phyloP scores from a whole-genome alignment of 163 green algal genomes.

The Smithsoniella earleae region DNA sequence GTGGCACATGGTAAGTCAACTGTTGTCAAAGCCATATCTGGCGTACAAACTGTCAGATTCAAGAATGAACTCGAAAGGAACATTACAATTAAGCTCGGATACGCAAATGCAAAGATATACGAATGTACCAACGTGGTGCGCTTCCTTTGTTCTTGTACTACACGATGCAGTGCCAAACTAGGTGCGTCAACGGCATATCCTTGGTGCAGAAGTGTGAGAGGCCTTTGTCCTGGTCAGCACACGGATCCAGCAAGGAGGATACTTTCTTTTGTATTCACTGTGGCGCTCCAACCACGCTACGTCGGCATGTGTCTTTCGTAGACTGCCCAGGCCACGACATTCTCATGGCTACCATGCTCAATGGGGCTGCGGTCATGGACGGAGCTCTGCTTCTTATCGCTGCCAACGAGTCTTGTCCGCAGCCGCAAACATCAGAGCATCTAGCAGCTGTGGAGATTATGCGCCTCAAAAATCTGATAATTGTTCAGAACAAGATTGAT shows the following conservation, averaged over 20 bases:
- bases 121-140: constrained; percentile 49
- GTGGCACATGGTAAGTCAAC: constrained; percentile 99
- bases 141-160: not conserved
- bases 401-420: constrained; percentile 95
- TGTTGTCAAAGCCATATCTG: constrained; percentile 97
- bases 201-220: constrained; percentile 57
- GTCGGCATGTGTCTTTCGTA: constrained; percentile 87
- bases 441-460: constrained; percentile 99
- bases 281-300: constrained; percentile 32
- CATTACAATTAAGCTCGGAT: constrained; percentile 99
- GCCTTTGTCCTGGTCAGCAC: constrained; percentile 77
- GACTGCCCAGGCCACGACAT: constrained; percentile 99
- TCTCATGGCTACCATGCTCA: constrained; percentile 99
- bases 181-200: no score
- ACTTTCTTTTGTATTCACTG: constrained; percentile 71
- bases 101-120: constrained; percentile 99
- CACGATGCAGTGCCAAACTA: not conserved
- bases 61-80: constrained; percentile 99
- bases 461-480: constrained; percentile 97
- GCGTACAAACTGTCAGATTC: constrained; percentile 93
- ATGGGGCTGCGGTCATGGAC: constrained; percentile 98
- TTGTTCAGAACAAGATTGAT: constrained; percentile 94
- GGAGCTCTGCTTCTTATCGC: constrained; percentile 95
- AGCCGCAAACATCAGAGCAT: constrained; percentile 97
- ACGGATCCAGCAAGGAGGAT: constrained; percentile 88